Evolutionary conservation across 768 basidiomycete species (phyloP), one percentile per base, ranked within the genome.

Genomic region (Tylopilus felleus): DNA sequence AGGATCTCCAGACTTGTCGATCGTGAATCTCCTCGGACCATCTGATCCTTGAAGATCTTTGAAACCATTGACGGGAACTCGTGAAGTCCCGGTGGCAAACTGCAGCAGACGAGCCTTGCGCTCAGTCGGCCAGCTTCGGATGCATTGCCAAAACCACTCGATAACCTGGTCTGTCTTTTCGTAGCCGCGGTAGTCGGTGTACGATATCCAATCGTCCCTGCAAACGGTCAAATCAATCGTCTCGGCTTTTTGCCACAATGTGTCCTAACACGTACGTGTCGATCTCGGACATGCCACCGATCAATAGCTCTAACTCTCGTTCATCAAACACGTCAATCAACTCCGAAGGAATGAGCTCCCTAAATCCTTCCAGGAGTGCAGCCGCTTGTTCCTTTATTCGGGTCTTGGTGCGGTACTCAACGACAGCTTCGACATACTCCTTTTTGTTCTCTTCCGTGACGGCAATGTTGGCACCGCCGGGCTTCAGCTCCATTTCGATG

Each of bases 141-240:
- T 82, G 63, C 87, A 90, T 69, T 93, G 85, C 93, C 93, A 95
- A 78, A 96, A 96, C 93, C 93, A 95, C 64, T 91, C 88, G 58
- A 95, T 91, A 55, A 90, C 87, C 65, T 90, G 85, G 65, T 92
- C 90, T 4, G 83, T 86, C 75, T 88, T 89, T 64, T 88, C 84
- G 65, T 90, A 92, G 5, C 88, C 86, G 49, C 91, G 85, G 67
- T 95, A 95, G 65, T 95, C 93, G 19, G 93, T 96, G 71, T 90
- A 92, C 65, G 93, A 92, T 61, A 86, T 89, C 93, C 93, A 94
- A 64, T 93, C 91, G 61, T 93, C 90, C 74, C 85, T 86, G 45
- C 3, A 22, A 40, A 21, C 47, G 33, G 39, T 44, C 23, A 33
- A 23, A 29, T 59, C 41, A 58, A 49, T 41, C 35, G 16, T 25